Evolutionary conservation across 2,329 filamentous ascomycete species (phyloP).

Genomic region (Penicillium sp.): DNA sequence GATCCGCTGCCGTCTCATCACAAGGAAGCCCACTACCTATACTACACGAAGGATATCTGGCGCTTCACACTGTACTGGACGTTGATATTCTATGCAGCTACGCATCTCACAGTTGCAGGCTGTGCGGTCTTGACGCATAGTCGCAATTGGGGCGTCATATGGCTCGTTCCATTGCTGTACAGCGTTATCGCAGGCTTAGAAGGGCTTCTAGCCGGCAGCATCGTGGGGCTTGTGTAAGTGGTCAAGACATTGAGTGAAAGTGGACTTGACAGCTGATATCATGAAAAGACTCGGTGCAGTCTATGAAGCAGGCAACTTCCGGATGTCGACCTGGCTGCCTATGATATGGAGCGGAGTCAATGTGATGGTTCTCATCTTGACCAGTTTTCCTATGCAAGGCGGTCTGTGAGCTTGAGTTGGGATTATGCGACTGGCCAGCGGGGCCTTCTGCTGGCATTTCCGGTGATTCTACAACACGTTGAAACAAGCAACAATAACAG

Average conservation of each 20-base stretch:
- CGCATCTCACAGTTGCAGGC: slow-evolving; percentile 68
- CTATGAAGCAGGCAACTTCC: slow-evolving; percentile 77
- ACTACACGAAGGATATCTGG: slow-evolving; percentile 74
- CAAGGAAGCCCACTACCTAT: slow-evolving; percentile 63
- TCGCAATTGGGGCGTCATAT: slow-evolving; percentile 52
- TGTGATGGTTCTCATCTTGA: slow-evolving; percentile 75
- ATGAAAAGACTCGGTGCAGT: slow-evolving; percentile 69
- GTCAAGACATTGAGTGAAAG: background rate
- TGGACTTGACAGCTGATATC: slow-evolving; percentile 3
- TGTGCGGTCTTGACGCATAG: slow-evolving; percentile 72
- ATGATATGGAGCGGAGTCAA: slow-evolving; percentile 85
- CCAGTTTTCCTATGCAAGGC: slow-evolving; percentile 89
- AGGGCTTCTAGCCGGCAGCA: slow-evolving; percentile 73
- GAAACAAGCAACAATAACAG: no score
- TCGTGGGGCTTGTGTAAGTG: slow-evolving; percentile 74
- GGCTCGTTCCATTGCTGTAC: slow-evolving; percentile 71
- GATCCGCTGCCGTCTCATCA: slow-evolving; percentile 62
- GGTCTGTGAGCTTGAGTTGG: slow-evolving; percentile 59
- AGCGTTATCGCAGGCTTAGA: slow-evolving; percentile 69
- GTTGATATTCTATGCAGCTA: slow-evolving; percentile 69
- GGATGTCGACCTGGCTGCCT: slow-evolving; percentile 93
- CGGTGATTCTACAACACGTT: no score
- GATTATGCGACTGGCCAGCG: background rate
- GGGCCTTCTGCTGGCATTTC: no score
- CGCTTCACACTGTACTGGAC: slow-evolving; percentile 87